Evolutionary conservation across 2,329 filamentous ascomycete species (phyloP).

Genomic region (Fusarium chaquense): DNA sequence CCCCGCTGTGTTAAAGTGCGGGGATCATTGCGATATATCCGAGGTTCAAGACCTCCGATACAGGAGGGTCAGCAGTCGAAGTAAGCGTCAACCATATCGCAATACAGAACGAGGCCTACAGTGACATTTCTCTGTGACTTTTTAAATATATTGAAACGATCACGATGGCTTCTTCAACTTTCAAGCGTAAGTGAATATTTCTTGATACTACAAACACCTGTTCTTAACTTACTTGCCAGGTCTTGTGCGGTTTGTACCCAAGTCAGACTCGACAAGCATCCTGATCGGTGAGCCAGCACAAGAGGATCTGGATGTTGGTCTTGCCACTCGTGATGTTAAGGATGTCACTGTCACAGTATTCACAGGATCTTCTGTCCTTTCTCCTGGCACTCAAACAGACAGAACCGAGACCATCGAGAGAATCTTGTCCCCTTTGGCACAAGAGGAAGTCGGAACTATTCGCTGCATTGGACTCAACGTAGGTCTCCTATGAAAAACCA

Average conservation of each 20-base stretch:
- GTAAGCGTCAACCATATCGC: background rate
- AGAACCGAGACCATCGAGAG: background rate
- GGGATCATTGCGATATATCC: conserved; percentile 3
- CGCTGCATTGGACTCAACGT: conserved; percentile 17
- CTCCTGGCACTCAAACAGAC: background rate
- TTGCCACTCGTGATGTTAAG: background rate
- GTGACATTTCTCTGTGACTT: background rate
- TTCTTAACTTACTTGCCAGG: background rate
- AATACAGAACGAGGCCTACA: background rate
- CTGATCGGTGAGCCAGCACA: conserved; percentile 3
- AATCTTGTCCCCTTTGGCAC: conserved; percentile 2
- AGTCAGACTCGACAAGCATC: background rate
- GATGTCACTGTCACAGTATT: background rate
- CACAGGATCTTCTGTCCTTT: background rate
- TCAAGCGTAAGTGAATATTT: background rate
- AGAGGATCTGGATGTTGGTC: background rate
- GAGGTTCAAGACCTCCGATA: conserved; percentile 7
- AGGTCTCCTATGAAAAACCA: fast-evolving
- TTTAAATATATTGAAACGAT: fast-evolving
- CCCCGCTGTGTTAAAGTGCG: background rate
- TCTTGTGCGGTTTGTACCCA: conserved; percentile 17
- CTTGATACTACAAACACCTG: fast-evolving
- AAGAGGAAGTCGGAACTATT: conserved; percentile 3
- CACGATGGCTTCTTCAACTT: background rate
- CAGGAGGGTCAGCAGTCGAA: conserved; percentile 1